A percentile compares a stretch with the other conserved stretches of the same genome.
These are phyloP conservation scores for Cynanchum wilfordii DNA, from an alignment of 257 asterid species.

Conservation along the genomic window DNA sequence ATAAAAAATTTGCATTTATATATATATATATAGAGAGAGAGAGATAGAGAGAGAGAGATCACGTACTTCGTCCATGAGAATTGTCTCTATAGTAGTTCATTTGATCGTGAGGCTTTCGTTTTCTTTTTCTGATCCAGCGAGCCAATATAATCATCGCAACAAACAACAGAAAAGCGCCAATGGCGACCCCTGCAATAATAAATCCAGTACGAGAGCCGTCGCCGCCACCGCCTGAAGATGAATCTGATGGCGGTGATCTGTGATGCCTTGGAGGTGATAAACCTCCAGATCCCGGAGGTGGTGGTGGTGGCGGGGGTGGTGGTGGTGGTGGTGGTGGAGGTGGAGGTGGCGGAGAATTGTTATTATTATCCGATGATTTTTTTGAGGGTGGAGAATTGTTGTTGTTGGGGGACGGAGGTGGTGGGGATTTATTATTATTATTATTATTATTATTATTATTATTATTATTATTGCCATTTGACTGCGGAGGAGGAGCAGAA, in stretches of 20 bases:
- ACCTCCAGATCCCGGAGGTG: slow-evolving; percentile 10
- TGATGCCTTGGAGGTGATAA: slow-evolving; percentile 18
- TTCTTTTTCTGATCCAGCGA: slow-evolving; percentile 37
- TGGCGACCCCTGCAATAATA: slow-evolving; percentile 56
- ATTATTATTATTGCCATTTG: not conserved
- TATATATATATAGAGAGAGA: too few relatives aligned
- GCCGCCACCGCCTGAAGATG: not conserved
- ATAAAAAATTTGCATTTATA: too few relatives aligned
- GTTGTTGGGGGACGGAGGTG: slow-evolving; percentile 17
- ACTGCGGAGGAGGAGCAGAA: slow-evolving; percentile 12
- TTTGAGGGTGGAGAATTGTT: too few relatives aligned
- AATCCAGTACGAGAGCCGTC: not conserved
- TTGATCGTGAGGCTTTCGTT: slow-evolving; percentile 44
- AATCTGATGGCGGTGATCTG: slow-evolving; percentile 10
- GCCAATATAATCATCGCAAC: slow-evolving; percentile 37
- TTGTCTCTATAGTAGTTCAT: slow-evolving; percentile 52
- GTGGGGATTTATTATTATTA: slow-evolving; percentile 13
- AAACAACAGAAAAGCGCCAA: slow-evolving; percentile 50
- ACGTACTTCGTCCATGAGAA: slow-evolving; percentile 45
- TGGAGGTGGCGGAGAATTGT: slow-evolving; percentile 4
- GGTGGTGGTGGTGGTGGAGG: slow-evolving; percentile 28
- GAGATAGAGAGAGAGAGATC: not conserved
- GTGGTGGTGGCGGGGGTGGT: slow-evolving; percentile 14
- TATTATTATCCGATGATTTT: too few relatives aligned
- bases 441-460: not conserved